Evolutionary conservation across 371 early-diverging fungal species (phyloP), one percentile per base, ranked within the genome.

Genomic region (Syncephalis plumigaleata): DNA sequence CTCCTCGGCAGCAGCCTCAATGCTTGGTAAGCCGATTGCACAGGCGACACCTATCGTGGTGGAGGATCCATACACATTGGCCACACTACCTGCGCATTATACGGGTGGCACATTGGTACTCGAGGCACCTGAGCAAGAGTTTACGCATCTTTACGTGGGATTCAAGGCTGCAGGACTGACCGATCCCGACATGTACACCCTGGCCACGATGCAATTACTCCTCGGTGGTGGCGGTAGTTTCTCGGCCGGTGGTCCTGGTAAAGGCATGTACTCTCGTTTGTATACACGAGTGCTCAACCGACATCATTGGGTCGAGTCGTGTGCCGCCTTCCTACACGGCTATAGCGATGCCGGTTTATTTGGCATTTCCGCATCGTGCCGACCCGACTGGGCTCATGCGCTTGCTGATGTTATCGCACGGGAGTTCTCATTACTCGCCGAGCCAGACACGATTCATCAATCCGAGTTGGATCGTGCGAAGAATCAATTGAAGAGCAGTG

Each of bases 221-320:
- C 67, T 97, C 52, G 97, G 97, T 20, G 97, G 97, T 25, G 97
- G 97, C 44, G 87, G 89, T 1, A 85, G 91, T 3, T 97, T 97
- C 64, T 88, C 89, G 11, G 97, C 97, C 0, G 97, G 97, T 52
- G 97, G 97, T 1, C 97, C 97, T 0, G 97, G 97, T 20, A 94
- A 97, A 64, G 97, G 97, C 50, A 93, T 97, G 91, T 92, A 94
- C 70, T 91, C 94, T 15, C 81, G 95, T 15, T 68, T 97, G 31
- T 97, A 90, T 59, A 90, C 88, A 4, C 77, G 87, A 37, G 92
- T 97, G 2, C 69, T 97, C 49, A 93, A 93, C 61, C 87, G 86
- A 53, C 79, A 87, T 59, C 73, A 74, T 48, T 94, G 91, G 91
- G 80, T 93, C 15, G 93, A 97, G 55, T 83, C 80, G 4, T 93